Base-by-base conservation (phyloP, 2,329 filamentous ascomycete genomes). In the Gnomoniopsis smithogilvyi region DNA sequence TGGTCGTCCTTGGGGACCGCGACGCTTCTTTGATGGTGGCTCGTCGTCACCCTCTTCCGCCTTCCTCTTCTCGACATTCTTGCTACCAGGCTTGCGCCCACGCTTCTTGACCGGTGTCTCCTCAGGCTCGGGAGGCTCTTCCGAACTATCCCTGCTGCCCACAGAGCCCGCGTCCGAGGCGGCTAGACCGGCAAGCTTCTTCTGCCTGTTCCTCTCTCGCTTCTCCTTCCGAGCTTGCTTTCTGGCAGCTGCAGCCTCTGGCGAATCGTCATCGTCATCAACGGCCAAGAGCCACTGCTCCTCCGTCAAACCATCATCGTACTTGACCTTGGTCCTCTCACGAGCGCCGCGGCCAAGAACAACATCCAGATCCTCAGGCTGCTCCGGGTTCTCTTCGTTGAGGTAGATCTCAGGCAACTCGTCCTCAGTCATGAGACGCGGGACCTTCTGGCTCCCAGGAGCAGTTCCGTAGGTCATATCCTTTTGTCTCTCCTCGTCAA, bases 281-380 rank as follows among this genome's bases (percentile, higher is more conserved):
- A 99, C 94, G 56, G 95, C 95, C 80, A 96, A 94, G 54, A 98
- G 84, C 95, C 95, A 99, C 74, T 99, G 96, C 77, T 99, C 95
- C 76, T 99, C 96, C 0, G 95, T 98, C 33, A 99, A 85, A 54
- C 96, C 95, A 69, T 99, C 95, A 68, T 99, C 95, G 67, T 99
- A 99, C 73, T 90, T 90, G 68, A 97, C 93, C 69, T 92, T 88
- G 65, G 92, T 97, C 62, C 96, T 88, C 76, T 99, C 95, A 78
- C 95, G 90, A 64, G 94, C 94, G 67, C 95, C 95, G 73, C 95
- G 93, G 61, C 95, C 95, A 34, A 87, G 78, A 26, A 87, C 78
- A 34, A 87, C 80, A 64, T 95, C 91, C 62, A 91, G 89, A 21
- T 88, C 83, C 66, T 96, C 91, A 6, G 60, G 60, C 65, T 96